Conservation (phyloP, 768 basidiomycete genomes). For the Royoungia palumana region DNA sequence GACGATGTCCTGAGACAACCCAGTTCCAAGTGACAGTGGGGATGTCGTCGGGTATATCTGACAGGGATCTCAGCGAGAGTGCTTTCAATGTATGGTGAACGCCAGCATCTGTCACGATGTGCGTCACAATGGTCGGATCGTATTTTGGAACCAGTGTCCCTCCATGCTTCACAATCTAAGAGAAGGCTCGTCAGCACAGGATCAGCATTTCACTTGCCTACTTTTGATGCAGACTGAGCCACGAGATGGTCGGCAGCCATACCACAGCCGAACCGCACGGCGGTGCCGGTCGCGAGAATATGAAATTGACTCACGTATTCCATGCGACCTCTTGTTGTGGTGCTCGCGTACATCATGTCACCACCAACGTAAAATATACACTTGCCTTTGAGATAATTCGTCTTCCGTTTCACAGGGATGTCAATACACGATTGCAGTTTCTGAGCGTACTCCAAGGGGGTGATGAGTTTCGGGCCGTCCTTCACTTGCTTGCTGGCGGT, state of each 20-base stretch:
- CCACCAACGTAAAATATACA: constrained; percentile 57
- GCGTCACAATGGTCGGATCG: constrained; percentile 56
- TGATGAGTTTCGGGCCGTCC: constrained; percentile 41
- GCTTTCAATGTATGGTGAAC: constrained; percentile 30
- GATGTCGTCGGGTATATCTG: constrained; percentile 61
- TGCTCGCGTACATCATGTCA: constrained; percentile 52
- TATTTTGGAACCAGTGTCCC: constrained; percentile 58
- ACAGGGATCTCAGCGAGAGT: constrained; percentile 47
- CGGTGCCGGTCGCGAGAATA: neutral
- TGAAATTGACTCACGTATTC: constrained; percentile 46
- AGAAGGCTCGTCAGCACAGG: constrained; percentile 2
- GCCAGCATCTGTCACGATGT: constrained; percentile 56
- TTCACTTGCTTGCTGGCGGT: constrained; percentile 32
- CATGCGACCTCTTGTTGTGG: constrained; percentile 55
- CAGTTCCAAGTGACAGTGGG: constrained; percentile 65
- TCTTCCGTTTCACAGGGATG: constrained; percentile 17
- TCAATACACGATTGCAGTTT: constrained; percentile 38
- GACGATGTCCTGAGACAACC: constrained; percentile 44
- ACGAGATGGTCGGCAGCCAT: no score
- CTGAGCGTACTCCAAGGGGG: constrained; percentile 53
- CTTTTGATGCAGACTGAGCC: neutral
- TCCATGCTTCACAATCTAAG: constrained; percentile 61
- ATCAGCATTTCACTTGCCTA: neutral
- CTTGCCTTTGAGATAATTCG: constrained; percentile 47
- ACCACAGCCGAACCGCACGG: no score